Base-by-base conservation (phyloP, 768 basidiomycete genomes). In the Mycena chlorophos region DNA sequence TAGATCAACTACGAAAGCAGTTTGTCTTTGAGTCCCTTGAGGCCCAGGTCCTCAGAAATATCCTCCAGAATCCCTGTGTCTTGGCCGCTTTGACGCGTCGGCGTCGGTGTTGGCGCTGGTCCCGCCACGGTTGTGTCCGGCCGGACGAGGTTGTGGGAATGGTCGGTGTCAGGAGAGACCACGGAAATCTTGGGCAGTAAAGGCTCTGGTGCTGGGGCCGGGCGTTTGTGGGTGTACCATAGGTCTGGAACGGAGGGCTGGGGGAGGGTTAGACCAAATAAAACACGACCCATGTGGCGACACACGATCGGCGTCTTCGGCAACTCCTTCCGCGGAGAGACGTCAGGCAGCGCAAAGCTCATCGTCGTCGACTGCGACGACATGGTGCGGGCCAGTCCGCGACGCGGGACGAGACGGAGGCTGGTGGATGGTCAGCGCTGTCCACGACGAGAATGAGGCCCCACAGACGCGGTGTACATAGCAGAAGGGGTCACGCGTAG, bases 221-320 rank as follows among this genome's bases (percentile, higher is more conserved):
- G 48, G 43, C 27, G 59, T 34, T 57, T 26, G 1, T 72, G 70
- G 1, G 77, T 76, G 48, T 74, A 68, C 76, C 75, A 77, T 49
- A 74, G 75, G 63, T 80, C 78, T 14, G 78, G 78, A 48, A 76
- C 69, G 58, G 71, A 78, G 3, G 79, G 79, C 79, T 81, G 58
- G 19, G 47, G 20, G 48, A 52, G 56, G 20, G 72, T 87, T 85
- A 29, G 78, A 1, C 25, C 40, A 43, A n/a, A 42, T 49, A 60
- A 40, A 46, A 39, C 59, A 46, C 30, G 28, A 55, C 26, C 22
- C 52, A 43, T 47, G 27, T 13, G 26, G 38, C 25, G 27, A 78
- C 87, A 55, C 64, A 91, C 89, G 51, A 87, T 78, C 70, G 86
- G 83, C 26, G 82, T 74, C 20, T 77, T 76, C 4, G 68, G 60